Evolutionary conservation across 371 early-diverging fungal species (phyloP), one percentile per base, ranked within the genome.

Genomic region (Choanephora cucurbitarum): DNA sequence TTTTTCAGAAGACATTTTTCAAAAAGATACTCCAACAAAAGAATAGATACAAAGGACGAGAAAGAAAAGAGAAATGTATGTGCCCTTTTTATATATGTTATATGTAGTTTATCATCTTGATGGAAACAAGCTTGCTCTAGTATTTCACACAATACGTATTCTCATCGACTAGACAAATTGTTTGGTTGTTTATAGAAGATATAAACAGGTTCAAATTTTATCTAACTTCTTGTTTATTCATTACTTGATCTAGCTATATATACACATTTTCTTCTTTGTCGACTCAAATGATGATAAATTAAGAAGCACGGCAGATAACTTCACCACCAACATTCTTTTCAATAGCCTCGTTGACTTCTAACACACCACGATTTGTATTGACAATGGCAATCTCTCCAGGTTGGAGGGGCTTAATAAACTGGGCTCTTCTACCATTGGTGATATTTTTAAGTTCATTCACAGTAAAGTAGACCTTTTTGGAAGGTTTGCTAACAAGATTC

Each of bases 371-470:
- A 28, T 81, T 82, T 41, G 98, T 96, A 17, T 89, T 85, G 32
- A 98, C 67, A 50, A 97, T 90, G 28, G 94, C 89, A 58, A 96
- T 86, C 75, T 96, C 95, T 39, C 98, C 98, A 0, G 95, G 90
- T 42, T 83, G 84, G 49, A 93, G 74, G 31, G 94, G 91, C 75
- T 85, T 82, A 58, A 92, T 77, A 44, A 90, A 85, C 57, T 89
- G 82, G 54, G 87, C 76, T 49, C 90, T 79, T 66, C 81, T 77
- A 18, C 91, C 93, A 22, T 83, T 77, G 5, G 86, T 83, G 47
- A 94, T 67, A 47, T 73, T 73, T 67, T 86, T 85, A 41, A 96
- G 77, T 68, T 97, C 96, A 42, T 84, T 81, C 24, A 88, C 82
- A 33, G 86, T 83, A 65, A 91, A 91, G 61, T 77, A 83, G 52